Evolutionary conservation across 1,139 yeast genomes (phyloP).

Genomic region (Wickerhamiella infanticola): DNA sequence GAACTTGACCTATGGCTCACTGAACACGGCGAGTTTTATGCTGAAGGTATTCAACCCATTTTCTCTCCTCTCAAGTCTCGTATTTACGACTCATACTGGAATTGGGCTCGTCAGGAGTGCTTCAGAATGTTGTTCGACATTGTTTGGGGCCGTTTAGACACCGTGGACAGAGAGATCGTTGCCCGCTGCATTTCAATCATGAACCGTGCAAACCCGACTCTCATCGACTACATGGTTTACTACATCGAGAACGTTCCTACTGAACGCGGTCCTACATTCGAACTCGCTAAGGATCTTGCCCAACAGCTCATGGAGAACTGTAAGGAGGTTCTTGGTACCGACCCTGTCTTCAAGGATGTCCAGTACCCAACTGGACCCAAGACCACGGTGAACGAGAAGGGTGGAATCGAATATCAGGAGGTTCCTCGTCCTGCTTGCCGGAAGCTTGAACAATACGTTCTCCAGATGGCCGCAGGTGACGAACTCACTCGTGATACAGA

Average conservation of each 20-base stretch:
- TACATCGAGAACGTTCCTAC: slow-evolving; percentile 88
- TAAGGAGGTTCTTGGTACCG: slow-evolving; percentile 62
- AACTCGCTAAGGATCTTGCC: slow-evolving; percentile 79
- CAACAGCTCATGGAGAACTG: slow-evolving; percentile 91
- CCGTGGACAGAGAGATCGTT: slow-evolving; percentile 90
- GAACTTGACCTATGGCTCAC: slow-evolving; percentile 87
- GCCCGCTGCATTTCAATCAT: slow-evolving; percentile 92
- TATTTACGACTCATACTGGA: slow-evolving; percentile 95
- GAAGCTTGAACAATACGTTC: slow-evolving; percentile 88
- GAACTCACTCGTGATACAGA: slow-evolving; percentile 44
- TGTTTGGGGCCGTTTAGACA: slow-evolving; percentile 79
- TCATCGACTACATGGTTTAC: slow-evolving; percentile 93
- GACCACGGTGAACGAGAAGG: slow-evolving; percentile 75
- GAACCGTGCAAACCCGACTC: slow-evolving; percentile 92
- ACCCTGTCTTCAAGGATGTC: slow-evolving; percentile 92
- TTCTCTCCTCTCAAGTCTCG: slow-evolving; percentile 90
- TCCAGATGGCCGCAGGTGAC: slow-evolving; percentile 85
- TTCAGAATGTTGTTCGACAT: slow-evolving; percentile 88
- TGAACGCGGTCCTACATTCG: slow-evolving; percentile 74
- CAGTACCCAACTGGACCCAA: slow-evolving; percentile 90
- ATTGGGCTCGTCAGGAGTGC: slow-evolving; percentile 98
- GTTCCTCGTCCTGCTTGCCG: slow-evolving; percentile 80
- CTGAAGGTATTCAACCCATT: slow-evolving; percentile 78
- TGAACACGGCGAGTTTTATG: slow-evolving; percentile 92
- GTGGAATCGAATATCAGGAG: slow-evolving; percentile 73